Conservation (phyloP, 2,329 filamentous ascomycete species). For the Penicillium sp. region DNA sequence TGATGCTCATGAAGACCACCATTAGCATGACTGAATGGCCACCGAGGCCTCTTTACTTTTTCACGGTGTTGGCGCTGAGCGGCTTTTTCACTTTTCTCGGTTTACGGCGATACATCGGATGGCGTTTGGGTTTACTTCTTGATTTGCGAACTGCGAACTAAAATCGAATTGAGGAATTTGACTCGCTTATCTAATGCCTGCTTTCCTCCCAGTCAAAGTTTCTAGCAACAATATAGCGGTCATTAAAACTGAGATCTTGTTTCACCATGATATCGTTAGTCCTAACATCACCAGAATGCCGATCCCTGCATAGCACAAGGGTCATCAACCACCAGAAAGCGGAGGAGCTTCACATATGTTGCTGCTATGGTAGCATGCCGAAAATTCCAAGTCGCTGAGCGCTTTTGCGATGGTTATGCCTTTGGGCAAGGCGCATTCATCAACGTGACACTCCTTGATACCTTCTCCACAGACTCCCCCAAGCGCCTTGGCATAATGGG, state of each 20-base stretch:
- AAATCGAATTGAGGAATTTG: neutral
- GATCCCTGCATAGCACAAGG: neutral
- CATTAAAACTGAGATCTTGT: neutral
- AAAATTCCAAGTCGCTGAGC: neutral
- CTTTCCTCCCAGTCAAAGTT: neutral
- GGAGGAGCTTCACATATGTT: neutral
- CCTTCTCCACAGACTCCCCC: neutral
- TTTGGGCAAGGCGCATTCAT: neutral
- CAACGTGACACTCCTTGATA: neutral
- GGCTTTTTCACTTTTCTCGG: neutral
- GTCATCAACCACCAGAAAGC: neutral
- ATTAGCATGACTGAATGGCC: slow-evolving; percentile 7
- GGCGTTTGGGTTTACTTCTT: neutral
- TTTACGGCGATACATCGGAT: neutral
- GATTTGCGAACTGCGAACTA: neutral
- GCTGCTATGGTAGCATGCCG: neutral
- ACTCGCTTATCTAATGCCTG: no score
- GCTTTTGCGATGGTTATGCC: neutral
- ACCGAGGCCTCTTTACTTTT: neutral
- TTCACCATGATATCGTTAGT: neutral
- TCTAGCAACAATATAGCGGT: neutral
- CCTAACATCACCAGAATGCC: neutral
- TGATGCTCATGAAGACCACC: slow-evolving; percentile 10
- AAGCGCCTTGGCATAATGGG: neutral
- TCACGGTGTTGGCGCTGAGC: slow-evolving; percentile 1